A percentile compares a stretch with the other conserved stretches of the same genome.
Conservation (phyloP, 2,329 filamentous ascomycete genomes). For the Scedosporium boydii region DNA sequence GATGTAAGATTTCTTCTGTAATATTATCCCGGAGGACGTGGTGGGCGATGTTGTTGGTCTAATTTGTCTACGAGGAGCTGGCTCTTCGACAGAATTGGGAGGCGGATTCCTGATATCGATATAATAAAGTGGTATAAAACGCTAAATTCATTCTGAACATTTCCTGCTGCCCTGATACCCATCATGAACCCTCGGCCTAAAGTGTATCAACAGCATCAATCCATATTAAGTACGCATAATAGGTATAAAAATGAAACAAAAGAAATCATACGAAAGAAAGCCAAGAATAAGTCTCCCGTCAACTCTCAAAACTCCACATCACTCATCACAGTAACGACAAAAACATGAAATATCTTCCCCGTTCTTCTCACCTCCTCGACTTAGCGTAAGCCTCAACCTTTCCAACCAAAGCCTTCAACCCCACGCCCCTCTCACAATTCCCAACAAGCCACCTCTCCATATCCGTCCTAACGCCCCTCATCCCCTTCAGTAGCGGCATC, state of each 20-base stretch:
- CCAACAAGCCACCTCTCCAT: conserved; percentile 79
- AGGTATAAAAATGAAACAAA: neutral
- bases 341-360: neutral
- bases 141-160: no score
- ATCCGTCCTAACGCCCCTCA: conserved; percentile 58
- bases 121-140: no score
- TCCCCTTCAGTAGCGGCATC: conserved; percentile 64
- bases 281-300: neutral
- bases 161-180: no score
- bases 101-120: no score
- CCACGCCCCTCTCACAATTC: conserved; percentile 72
- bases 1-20: no score
- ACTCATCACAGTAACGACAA: neutral
- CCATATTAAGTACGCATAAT: neutral
- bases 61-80: neutral
- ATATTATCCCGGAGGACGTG: no score
- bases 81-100: neutral
- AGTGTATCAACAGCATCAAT: neutral
- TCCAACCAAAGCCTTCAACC: conserved; percentile 60
- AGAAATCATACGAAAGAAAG: neutral
- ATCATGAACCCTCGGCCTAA: neutral
- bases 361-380: conserved; percentile 17
- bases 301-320: neutral
- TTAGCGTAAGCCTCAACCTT: conserved; percentile 47
- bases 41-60: neutral